Conservation (phyloP, 2,329 filamentous ascomycete genomes). For the Cordyceps tenuipes region DNA sequence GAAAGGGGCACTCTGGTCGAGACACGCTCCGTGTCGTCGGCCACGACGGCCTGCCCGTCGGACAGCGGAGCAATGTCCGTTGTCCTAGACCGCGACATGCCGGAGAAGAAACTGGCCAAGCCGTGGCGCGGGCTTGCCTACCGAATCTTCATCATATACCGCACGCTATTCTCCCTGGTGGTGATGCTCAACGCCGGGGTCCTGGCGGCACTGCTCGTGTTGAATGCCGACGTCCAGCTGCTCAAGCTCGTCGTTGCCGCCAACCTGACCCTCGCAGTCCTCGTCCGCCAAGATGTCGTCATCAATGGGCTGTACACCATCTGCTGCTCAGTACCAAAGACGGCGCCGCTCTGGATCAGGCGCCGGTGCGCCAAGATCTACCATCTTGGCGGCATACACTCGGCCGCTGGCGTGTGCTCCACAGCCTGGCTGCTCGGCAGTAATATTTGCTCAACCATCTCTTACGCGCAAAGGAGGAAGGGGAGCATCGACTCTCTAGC, state of each 20-base stretch:
- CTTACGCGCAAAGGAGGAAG: slow-evolving; percentile 16
- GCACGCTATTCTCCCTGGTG: slow-evolving; percentile 46
- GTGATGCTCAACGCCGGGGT: slow-evolving; percentile 43
- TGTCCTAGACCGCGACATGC: slow-evolving; percentile 25
- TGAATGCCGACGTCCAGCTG: slow-evolving; percentile 27
- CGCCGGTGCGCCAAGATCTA: slow-evolving; percentile 42
- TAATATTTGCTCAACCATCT: slow-evolving; percentile 29
- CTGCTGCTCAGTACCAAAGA: slow-evolving; percentile 36
- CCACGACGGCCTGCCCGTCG: slow-evolving; percentile 16
- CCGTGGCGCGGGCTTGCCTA: slow-evolving; percentile 32
- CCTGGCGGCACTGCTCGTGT: slow-evolving; percentile 33
- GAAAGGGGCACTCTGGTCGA: slow-evolving; percentile 20
- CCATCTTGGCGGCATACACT: slow-evolving; percentile 44
- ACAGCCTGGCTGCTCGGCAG: slow-evolving; percentile 42
- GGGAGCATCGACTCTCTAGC: slow-evolving; percentile 20
- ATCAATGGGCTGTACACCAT: slow-evolving; percentile 43
- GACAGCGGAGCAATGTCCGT: slow-evolving; percentile 16
- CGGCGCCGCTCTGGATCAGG: slow-evolving; percentile 39
- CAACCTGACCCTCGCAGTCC: slow-evolving; percentile 41
- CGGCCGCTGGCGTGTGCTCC: slow-evolving; percentile 40
- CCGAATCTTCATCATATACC: slow-evolving; percentile 44
- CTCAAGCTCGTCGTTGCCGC: slow-evolving; percentile 35
- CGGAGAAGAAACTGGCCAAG: slow-evolving; percentile 32
- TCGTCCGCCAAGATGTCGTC: slow-evolving; percentile 45
- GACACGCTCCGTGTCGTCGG: slow-evolving; percentile 22